Conservation (phyloP, 1,284 basidiomycete species). For the Leccinum holopus region DNA sequence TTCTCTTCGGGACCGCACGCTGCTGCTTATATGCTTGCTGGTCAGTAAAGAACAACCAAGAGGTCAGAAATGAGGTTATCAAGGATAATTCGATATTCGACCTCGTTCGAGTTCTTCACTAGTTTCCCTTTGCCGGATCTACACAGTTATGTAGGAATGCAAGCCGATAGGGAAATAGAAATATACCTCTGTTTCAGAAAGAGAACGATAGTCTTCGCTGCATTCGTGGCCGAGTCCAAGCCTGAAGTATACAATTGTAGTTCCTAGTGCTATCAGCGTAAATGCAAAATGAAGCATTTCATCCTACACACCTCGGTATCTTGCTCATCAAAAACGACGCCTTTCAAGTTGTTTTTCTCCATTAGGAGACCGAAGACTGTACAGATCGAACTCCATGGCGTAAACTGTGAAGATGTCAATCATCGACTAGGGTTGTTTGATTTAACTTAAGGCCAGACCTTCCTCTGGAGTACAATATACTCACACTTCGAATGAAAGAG, state of each 20-base stretch:
- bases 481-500: constrained; percentile 81
- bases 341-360: constrained; percentile 39
- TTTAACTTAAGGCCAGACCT: constrained; percentile 50
- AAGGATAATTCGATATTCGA: constrained; percentile 88
- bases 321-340: constrained; percentile 61
- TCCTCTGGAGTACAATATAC: constrained; percentile 37
- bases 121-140: constrained; percentile 81
- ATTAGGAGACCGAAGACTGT: constrained; percentile 86
- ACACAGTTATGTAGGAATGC: constrained; percentile 1
- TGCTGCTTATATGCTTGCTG: constrained; percentile 79
- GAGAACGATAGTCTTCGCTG: constrained; percentile 79
- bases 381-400: constrained; percentile 85
- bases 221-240: constrained; percentile 77
- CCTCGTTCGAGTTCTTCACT: constrained; percentile 85
- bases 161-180: background rate
- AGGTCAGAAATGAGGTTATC: constrained; percentile 89
- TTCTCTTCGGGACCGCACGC: constrained; percentile 95
- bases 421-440: background rate
- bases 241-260: constrained; percentile 63
- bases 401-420: constrained; percentile 43
- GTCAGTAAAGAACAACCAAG: constrained; percentile 89
- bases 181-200: constrained; percentile 79
- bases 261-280: constrained; percentile 45
- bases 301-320: constrained; percentile 53
- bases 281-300: background rate